Evolutionary conservation across 1,284 basidiomycete genomes (phyloP), one percentile per base, ranked within the genome.

Genomic region (Fomitiporia mediterranea): DNA sequence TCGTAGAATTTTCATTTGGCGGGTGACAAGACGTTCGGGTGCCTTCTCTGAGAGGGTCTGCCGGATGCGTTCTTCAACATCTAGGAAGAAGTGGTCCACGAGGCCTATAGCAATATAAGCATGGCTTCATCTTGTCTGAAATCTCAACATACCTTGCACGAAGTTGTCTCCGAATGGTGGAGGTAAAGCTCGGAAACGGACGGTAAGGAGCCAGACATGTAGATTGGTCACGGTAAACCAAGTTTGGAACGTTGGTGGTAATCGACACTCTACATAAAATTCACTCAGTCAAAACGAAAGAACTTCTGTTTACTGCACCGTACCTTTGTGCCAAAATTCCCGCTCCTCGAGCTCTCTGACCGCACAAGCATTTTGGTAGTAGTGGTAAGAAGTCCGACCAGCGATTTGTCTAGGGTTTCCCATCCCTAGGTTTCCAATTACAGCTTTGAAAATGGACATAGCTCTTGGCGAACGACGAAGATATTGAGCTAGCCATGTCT

Each of bases 191-290:
- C 96, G 89, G 25, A 98, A 80, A 19, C 96, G 89, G 46, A 91
- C 87, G 6, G 88, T 86, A 48, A 98, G 82, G 57, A 98, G 77
- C 84, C 95, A 94, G 55, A 98, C 77, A 71, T 99, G 95, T 38
- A 98, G 78, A 61, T 96, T 94, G 43, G 94, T 94, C 53, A 98
- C 77, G 27, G 93, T 93, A 74, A 98, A 98, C 91, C 95, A 99
- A 4, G 94, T 92, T 69, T 98, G 95, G 70, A 98, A 98, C 0
- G 96, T 98, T 5, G 89, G 86, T 2, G 96, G 95, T 11, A 99
- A 77, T 50, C 79, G 77, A 67, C 93, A 98, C 62, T 86, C 95
- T 94, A 21, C n/a, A 54, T 21, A n/a, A 6, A 11, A 37, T 35
- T 27, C 38, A 57, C 30, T 7, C 51, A 37, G n/a, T 40, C 9